These are phyloP conservation scores for Blastocystis sp. DNA, from an alignment of 352 stramenopile species.

Conservation along the genomic window DNA sequence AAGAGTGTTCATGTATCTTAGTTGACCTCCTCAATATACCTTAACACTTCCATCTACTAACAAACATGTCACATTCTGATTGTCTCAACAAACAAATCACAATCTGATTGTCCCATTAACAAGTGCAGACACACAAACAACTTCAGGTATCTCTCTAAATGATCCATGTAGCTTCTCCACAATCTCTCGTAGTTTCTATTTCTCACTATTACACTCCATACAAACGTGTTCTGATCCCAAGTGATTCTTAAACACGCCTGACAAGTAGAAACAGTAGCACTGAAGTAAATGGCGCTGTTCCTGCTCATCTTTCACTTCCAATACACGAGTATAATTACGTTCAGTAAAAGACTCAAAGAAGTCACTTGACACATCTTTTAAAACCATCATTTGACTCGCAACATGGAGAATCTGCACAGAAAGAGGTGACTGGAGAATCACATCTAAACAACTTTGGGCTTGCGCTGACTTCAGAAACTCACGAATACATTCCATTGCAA, in stretches of 20 bases:
- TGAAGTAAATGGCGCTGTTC: background rate
- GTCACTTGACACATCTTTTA: background rate
- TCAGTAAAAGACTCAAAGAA: background rate
- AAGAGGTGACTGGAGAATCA: background rate
- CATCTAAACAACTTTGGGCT: constrained; percentile 14
- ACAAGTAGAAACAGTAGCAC: constrained; percentile 46
- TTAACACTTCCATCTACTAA: no score
- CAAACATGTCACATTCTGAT: background rate
- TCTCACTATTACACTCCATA: background rate
- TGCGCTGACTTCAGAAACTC: background rate
- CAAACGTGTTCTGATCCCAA: background rate
- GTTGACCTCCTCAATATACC: no score
- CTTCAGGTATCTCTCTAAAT: background rate
- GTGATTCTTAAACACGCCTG: constrained; percentile 4
- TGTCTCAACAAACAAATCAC: constrained; percentile 34
- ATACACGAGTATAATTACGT: background rate
- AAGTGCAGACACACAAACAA: background rate
- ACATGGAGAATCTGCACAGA: constrained; percentile 3
- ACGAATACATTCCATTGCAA: constrained; percentile 26
- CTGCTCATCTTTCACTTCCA: background rate
- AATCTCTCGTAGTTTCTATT: background rate
- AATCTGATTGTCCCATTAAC: background rate
- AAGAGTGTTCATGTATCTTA: no score
- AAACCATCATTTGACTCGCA: background rate
- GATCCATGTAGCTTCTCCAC: background rate